Percentiles rank a stretch among this genome's conserved stretches.
Conservation (phyloP, 345 rosid species). For the Syzygium aromaticum region DNA sequence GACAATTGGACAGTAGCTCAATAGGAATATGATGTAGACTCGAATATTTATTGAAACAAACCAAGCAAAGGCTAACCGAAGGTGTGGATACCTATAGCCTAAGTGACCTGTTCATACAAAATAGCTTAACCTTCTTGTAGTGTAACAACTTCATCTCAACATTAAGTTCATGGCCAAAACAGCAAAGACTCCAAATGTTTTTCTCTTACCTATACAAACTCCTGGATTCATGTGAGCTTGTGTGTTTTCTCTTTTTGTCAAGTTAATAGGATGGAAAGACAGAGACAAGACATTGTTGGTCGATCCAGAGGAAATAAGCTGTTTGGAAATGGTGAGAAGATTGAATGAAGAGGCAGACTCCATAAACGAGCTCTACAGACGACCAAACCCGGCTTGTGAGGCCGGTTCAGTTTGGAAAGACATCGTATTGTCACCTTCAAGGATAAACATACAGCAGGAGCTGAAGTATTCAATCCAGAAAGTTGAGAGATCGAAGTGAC, state of each 20-base stretch:
- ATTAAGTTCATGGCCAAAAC: background rate
- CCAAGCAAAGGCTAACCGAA: background rate
- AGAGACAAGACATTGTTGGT: slow-evolving; percentile 75
- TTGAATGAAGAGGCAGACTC: slow-evolving; percentile 81
- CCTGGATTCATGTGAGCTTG: background rate
- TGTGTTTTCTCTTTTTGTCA: slow-evolving; percentile 14
- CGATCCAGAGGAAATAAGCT: slow-evolving; percentile 78
- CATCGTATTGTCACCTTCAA: slow-evolving; percentile 82
- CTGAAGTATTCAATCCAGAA: slow-evolving; percentile 56
- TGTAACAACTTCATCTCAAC: background rate
- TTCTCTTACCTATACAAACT: background rate
- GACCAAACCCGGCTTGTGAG: slow-evolving; percentile 60
- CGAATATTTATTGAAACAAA: background rate
- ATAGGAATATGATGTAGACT: background rate
- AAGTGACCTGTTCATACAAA: background rate
- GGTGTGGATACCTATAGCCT: background rate
- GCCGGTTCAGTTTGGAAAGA: slow-evolving; percentile 93
- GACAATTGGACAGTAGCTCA: background rate
- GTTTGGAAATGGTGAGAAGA: slow-evolving; percentile 48
- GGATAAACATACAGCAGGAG: slow-evolving; percentile 69
- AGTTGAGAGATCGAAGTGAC: slow-evolving; percentile 29
- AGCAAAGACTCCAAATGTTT: background rate
- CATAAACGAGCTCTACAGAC: slow-evolving; percentile 56
- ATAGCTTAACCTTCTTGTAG: background rate
- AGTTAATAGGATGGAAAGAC: slow-evolving; percentile 98